phyloP scores from a whole-genome alignment of 2,329 filamentous ascomycete species.

The Aspergillus ruber region DNA sequence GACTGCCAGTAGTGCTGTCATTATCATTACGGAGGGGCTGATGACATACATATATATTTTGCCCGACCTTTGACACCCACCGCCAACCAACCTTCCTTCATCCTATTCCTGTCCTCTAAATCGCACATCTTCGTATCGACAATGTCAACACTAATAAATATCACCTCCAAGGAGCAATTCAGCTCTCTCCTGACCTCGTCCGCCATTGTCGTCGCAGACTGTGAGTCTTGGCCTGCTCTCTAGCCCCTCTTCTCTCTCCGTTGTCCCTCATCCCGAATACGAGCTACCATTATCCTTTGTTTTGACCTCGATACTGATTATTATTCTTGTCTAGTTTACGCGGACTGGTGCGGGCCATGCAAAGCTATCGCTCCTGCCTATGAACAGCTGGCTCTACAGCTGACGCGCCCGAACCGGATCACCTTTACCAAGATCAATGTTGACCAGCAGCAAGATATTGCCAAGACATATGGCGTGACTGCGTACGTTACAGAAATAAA shows the following conservation, averaged over 20 bases:
- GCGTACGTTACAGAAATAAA: constrained; percentile 42
- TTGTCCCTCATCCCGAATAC: constrained; percentile 11
- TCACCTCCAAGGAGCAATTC: constrained; percentile 63
- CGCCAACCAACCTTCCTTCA: constrained; percentile 11
- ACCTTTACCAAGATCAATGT: constrained; percentile 85
- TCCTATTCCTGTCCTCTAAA: constrained; percentile 7
- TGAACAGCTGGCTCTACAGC: constrained; percentile 64
- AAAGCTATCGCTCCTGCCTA: constrained; percentile 77
- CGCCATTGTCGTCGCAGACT: constrained; percentile 78
- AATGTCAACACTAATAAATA: constrained; percentile 43
- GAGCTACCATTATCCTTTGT: not conserved
- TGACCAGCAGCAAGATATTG: constrained; percentile 68
- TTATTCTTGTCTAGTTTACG: constrained; percentile 59
- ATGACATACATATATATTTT: constrained; percentile 23
- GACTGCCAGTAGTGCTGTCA: too few relatives aligned
- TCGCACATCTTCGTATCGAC: constrained; percentile 3
- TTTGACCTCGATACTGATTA: constrained; percentile 13
- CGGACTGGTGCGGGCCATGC: constrained; percentile 80
- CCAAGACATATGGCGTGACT: constrained; percentile 65
- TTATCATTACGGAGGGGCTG: constrained; percentile 12
- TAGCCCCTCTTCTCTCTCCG: constrained; percentile 4
- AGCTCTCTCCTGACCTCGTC: constrained; percentile 62
- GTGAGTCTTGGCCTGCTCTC: constrained; percentile 50
- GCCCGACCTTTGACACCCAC: constrained; percentile 10
- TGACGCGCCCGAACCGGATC: constrained; percentile 66